A percentile compares a stretch with the other conserved stretches of the same genome.
phyloP scores from a whole-genome alignment of 148 eudicot species.

The Limonium bicolor region DNA sequence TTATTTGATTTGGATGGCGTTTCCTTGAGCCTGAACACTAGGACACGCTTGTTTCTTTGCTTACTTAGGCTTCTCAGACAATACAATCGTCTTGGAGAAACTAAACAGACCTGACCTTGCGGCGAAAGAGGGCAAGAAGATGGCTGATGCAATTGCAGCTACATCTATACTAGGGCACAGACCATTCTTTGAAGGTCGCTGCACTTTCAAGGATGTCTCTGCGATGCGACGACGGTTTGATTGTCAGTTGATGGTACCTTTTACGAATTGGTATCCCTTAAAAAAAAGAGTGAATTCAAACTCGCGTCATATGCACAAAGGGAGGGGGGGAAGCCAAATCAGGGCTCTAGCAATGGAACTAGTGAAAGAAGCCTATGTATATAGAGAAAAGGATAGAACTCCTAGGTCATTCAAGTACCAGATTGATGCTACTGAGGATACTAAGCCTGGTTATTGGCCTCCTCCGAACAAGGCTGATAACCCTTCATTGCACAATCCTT shows the following conservation, averaged over 20 bases:
- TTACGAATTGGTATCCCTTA: no score
- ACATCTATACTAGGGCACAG: constrained; percentile 39
- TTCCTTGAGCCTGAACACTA: no score
- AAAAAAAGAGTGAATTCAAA: no score
- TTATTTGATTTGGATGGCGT: no score
- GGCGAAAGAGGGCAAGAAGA: no score
- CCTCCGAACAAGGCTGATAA: constrained; percentile 73
- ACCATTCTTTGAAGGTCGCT: constrained; percentile 27
- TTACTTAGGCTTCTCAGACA: no score
- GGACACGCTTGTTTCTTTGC: no score
- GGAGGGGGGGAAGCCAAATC: no score
- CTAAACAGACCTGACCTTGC: no score
- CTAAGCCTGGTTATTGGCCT: constrained; percentile 64
- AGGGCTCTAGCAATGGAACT: constrained; percentile 72
- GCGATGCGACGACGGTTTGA: constrained; percentile 15
- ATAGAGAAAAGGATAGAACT: constrained; percentile 31
- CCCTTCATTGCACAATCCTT: constrained; percentile 60
- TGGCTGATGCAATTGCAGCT: constrained; percentile 71
- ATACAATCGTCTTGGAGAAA: no score
- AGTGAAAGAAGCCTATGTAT: constrained; percentile 49
- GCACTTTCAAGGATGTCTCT: constrained; percentile 16
- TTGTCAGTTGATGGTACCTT: no score
- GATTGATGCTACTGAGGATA: constrained; percentile 29
- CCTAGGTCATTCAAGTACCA: constrained; percentile 25
- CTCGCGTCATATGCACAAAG: no score